These are phyloP conservation scores for Zymoseptoria passerinii DNA, from an alignment of 2,329 filamentous ascomycete species.

Conservation along the genomic window DNA sequence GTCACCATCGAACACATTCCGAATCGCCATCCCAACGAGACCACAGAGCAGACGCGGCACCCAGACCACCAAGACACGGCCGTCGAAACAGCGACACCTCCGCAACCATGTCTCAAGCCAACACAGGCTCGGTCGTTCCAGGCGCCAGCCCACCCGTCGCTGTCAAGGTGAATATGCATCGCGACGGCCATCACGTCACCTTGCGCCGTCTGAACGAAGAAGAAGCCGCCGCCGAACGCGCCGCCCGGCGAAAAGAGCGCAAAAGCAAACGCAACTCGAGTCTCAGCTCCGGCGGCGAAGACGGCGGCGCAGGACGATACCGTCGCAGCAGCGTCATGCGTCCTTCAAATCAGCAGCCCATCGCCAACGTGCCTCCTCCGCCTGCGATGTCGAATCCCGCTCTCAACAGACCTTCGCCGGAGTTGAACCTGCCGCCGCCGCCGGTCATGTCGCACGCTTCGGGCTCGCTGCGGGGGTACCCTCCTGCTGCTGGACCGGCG, in stretches of 20 bases:
- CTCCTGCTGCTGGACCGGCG: conserved; percentile 15
- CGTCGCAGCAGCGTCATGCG: conserved; percentile 15
- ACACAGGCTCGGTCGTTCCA: conserved; percentile 10
- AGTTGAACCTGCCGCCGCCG: conserved; percentile 25
- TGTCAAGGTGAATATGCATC: conserved; percentile 58
- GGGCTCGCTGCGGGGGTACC: background rate
- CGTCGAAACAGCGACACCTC: conserved; percentile 13
- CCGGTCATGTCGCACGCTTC: conserved; percentile 8
- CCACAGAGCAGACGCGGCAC: conserved; percentile 7
- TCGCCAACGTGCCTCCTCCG: conserved; percentile 23
- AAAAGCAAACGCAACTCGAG: conserved; percentile 28
- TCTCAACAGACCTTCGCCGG: conserved; percentile 16
- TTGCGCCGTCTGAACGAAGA: conserved; percentile 53
- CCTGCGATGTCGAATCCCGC: conserved; percentile 20
- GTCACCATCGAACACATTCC: conserved; percentile 18
- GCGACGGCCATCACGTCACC: conserved; percentile 55
- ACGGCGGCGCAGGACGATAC: conserved; percentile 14
- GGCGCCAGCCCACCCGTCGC: conserved; percentile 49
- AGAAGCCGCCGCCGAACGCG: conserved; percentile 53
- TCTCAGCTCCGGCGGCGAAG: conserved; percentile 32
- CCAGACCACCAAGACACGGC: conserved; percentile 10
- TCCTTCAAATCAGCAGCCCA: conserved; percentile 24
- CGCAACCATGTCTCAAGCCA: conserved; percentile 13
- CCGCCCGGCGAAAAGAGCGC: conserved; percentile 44
- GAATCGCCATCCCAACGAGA: conserved; percentile 21